These are phyloP conservation scores for Phytophthora syringae DNA, from an alignment of 352 stramenopile species.

Conservation along the genomic window DNA sequence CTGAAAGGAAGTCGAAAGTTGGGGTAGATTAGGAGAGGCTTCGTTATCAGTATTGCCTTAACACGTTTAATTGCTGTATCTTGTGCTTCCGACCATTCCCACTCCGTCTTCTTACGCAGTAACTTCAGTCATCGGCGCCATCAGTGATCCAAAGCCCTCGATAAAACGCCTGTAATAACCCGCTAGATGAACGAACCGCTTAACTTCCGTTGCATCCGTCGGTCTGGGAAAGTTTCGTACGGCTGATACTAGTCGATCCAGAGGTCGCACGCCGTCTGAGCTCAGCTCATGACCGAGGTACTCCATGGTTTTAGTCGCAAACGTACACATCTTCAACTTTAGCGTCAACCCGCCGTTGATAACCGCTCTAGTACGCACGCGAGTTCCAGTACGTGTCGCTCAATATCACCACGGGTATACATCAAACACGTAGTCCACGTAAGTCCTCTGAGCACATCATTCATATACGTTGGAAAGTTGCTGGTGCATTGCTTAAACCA, in stretches of 20 bases:
- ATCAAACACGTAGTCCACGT: conserved; percentile 29
- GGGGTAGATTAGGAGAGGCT: background rate
- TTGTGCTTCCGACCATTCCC: conserved; percentile 26
- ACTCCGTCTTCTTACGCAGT: no score
- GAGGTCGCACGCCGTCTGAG: no score
- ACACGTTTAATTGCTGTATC: background rate
- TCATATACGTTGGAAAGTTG: conserved; percentile 36
- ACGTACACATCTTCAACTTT: conserved; percentile 29
- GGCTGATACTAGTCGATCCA: no score
- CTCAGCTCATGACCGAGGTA: conserved; percentile 30
- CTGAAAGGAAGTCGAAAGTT: background rate
- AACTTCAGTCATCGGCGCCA: no score
- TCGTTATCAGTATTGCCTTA: background rate
- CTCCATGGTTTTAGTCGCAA: conserved; percentile 18
- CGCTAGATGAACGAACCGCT: no score
- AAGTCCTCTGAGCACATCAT: conserved; percentile 25
- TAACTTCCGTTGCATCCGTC: no score
- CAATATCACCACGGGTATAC: conserved; percentile 14
- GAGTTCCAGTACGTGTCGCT: conserved; percentile 25
- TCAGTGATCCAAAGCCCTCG: no score
- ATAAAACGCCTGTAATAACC: no score
- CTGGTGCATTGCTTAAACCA: conserved; percentile 23
- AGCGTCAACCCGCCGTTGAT: conserved; percentile 17
- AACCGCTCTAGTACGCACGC: conserved; percentile 24
- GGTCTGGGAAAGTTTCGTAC: no score